These are phyloP conservation scores for Symmetrospora coprosmae DNA, from an alignment of 768 basidiomycete genomes.

Conservation along the genomic window DNA sequence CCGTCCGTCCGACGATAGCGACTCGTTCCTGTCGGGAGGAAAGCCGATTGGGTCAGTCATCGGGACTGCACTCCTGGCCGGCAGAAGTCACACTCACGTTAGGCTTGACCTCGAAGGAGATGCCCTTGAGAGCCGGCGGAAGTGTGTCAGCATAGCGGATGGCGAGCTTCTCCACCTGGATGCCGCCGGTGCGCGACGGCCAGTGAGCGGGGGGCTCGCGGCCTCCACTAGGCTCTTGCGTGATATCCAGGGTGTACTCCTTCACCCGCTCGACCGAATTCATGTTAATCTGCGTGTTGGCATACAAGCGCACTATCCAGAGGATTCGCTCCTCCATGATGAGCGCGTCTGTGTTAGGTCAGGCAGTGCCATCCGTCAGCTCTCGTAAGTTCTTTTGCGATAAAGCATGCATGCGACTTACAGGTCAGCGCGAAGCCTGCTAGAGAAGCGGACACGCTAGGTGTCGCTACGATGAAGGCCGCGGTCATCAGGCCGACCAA, in stretches of 20 bases:
- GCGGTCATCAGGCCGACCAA: constrained; percentile 37
- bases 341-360: constrained; percentile 29
- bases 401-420: background rate
- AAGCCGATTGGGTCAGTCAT: background rate
- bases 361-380: background rate
- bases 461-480: constrained; percentile 36
- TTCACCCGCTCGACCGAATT: constrained; percentile 42
- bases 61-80: too few relatives aligned
- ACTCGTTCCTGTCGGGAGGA: constrained; percentile 10
- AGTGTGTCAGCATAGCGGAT: constrained; percentile 34
- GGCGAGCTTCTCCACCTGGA: constrained; percentile 37
- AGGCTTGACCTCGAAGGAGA: constrained; percentile 35
- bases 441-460: constrained; percentile 36
- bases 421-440: constrained; percentile 35
- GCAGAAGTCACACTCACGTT: too few relatives aligned
- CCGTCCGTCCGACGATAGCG: constrained; percentile 20
- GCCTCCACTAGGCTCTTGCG: constrained; percentile 32
- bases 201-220: constrained; percentile 38
- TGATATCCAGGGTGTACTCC: constrained; percentile 32
- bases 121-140: constrained; percentile 37
- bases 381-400: background rate
- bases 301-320: constrained; percentile 40
- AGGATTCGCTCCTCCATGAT: constrained; percentile 37
- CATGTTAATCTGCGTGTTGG: constrained; percentile 33
- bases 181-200: constrained; percentile 36